phyloP scores from a whole-genome alignment of 371 early-diverging fungal genomes.

The Cokeromyces recurvatus region DNA sequence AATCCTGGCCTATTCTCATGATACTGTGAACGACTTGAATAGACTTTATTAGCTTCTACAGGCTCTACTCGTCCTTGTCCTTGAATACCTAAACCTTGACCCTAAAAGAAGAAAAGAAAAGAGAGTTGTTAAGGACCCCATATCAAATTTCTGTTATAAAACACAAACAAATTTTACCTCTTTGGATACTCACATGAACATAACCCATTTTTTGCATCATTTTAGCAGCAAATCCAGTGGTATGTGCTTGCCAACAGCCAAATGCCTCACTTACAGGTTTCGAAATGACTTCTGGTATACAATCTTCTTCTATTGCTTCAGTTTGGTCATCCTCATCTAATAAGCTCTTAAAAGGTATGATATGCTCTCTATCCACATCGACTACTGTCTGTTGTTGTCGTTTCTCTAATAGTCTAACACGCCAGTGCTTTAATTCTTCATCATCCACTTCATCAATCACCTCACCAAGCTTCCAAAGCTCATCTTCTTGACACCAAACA shows the following conservation, averaged over 20 bases:
- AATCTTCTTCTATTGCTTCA: slow-evolving; percentile 2
- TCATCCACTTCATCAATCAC: slow-evolving; percentile 7
- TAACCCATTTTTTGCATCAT: slow-evolving; percentile 41
- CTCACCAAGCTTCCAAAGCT: slow-evolving; percentile 9
- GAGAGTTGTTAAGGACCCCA: too few relatives aligned
- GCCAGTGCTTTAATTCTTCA: slow-evolving; percentile 13
- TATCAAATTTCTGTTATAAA: too few relatives aligned
- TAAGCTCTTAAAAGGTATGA: slow-evolving; percentile 11
- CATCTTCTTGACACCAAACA: slow-evolving; percentile 18
- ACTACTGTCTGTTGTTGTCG: background rate
- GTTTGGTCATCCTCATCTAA: slow-evolving; percentile 1
- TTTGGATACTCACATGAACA: too few relatives aligned
- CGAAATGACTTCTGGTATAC: background rate
- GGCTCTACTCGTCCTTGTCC: slow-evolving; percentile 25
- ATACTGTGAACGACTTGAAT: slow-evolving; percentile 7
- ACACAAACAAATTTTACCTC: too few relatives aligned
- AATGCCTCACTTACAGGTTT: background rate
- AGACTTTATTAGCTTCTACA: slow-evolving; percentile 4
- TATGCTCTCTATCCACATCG: slow-evolving; percentile 13
- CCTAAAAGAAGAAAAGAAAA: slow-evolving; percentile 11
- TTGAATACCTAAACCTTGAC: slow-evolving; percentile 24
- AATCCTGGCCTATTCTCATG: too few relatives aligned
- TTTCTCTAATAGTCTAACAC: slow-evolving; percentile 2
- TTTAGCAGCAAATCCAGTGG: slow-evolving; percentile 32
- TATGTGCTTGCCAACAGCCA: slow-evolving; percentile 26